Evolutionary conservation across 2,329 filamentous ascomycete genomes (phyloP).

Genomic region (Teratosphaeriaceae sp.): DNA sequence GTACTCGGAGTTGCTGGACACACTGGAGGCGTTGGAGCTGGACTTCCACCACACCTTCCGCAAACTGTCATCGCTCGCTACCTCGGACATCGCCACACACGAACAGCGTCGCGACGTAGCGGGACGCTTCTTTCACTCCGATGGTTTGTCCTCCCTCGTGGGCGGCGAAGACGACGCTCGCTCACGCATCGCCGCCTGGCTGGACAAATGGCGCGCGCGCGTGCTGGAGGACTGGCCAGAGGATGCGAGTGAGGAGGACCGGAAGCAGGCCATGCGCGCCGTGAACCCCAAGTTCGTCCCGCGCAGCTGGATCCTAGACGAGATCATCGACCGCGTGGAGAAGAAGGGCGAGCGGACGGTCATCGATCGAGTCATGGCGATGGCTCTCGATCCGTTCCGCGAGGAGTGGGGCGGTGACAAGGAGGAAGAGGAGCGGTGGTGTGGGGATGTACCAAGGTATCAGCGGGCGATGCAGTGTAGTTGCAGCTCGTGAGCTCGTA

Average conservation of each 20-base stretch:
- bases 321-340: constrained; percentile 84
- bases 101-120: constrained; percentile 59
- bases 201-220: constrained; percentile 68
- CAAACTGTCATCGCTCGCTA: constrained; percentile 57
- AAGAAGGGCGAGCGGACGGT: constrained; percentile 75
- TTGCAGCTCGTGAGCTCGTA: constrained; percentile 94
- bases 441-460: constrained; percentile 72
- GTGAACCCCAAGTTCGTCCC: constrained; percentile 94
- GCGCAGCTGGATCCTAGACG: constrained; percentile 85
- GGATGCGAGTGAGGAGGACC: constrained; percentile 45
- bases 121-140: constrained; percentile 70
- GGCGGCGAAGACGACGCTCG: constrained; percentile 59
- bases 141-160: constrained; percentile 55
- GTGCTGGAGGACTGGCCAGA: constrained; percentile 70
- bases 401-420: constrained; percentile 64
- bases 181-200: constrained; percentile 67
- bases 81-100: constrained; percentile 58
- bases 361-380: constrained; percentile 68
- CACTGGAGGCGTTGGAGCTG: constrained; percentile 71
- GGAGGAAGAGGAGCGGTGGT: constrained; percentile 75
- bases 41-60: constrained; percentile 97
- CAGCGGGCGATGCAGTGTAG: constrained; percentile 86
- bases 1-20: constrained; percentile 77
- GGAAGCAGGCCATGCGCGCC: constrained; percentile 67
- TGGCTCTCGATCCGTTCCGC: constrained; percentile 77